Evolutionary conservation across 805 yeast species (phyloP).

Genomic region (Metschnikowia baotianmanensis): DNA sequence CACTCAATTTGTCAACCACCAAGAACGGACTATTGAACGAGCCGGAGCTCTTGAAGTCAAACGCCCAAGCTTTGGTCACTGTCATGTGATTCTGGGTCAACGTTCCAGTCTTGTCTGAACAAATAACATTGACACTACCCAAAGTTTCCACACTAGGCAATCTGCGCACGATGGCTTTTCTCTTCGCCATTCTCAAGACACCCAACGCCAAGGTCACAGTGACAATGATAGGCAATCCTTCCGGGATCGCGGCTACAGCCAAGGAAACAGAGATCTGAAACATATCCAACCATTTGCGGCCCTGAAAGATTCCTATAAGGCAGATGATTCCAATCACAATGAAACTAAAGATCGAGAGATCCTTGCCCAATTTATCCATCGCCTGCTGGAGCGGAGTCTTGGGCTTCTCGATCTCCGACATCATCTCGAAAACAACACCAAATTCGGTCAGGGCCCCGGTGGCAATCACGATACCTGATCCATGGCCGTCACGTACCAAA

Average conservation of each 20-base stretch:
- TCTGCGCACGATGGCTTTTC: conserved; percentile 90
- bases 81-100: conserved; percentile 91
- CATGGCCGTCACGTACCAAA: conserved; percentile 93
- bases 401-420: conserved; percentile 93
- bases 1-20: conserved; percentile 48
- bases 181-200: conserved; percentile 92
- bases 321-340: conserved; percentile 89
- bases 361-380: conserved; percentile 94
- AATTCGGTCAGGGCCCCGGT: conserved; percentile 89
- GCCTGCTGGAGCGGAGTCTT: conserved; percentile 94
- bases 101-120: conserved; percentile 91
- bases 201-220: conserved; percentile 97
- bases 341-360: conserved; percentile 80
- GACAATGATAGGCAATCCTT: conserved; percentile 96
- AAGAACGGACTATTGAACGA: conserved; percentile 38
- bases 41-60: conserved; percentile 48
- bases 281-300: conserved; percentile 96
- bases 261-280: conserved; percentile 94
- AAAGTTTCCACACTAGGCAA: conserved; percentile 93
- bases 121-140: conserved; percentile 91
- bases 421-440: conserved; percentile 93
- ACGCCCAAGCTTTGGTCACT: conserved; percentile 77
- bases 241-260: conserved; percentile 99
- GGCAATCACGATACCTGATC: conserved; percentile 88
- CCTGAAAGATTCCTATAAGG: conserved; percentile 84